phyloP scores from a whole-genome alignment of 345 rosid genomes.

The Passiflora organensis region DNA sequence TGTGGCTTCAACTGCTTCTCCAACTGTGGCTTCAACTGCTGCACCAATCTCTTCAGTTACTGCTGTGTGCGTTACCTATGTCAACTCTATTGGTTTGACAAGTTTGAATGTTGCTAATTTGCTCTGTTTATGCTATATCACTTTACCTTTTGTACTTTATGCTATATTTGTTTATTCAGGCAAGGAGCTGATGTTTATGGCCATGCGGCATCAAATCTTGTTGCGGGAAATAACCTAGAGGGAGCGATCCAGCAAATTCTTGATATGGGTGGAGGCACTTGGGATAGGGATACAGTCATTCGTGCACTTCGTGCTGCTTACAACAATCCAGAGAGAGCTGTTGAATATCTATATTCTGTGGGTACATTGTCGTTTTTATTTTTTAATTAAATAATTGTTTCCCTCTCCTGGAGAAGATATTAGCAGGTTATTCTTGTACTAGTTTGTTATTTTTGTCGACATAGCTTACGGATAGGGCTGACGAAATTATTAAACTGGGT shows the following conservation, averaged over 20 bases:
- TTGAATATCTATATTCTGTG: constrained; percentile 89
- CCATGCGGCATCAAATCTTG: constrained; percentile 83
- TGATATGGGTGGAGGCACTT: constrained; percentile 93
- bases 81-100: background rate
- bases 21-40: constrained; percentile 11
- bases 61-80: constrained; percentile 10
- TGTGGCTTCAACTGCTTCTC: constrained; percentile 10
- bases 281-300: constrained; percentile 84
- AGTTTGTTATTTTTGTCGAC: background rate
- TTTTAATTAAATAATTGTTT: background rate
- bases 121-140: background rate
- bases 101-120: background rate
- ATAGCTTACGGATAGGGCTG: background rate
- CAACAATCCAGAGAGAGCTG: constrained; percentile 96
- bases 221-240: constrained; percentile 77
- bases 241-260: constrained; percentile 82
- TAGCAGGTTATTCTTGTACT: background rate
- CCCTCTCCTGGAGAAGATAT: background rate
- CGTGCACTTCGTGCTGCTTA: constrained; percentile 92
- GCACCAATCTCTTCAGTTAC: constrained; percentile 7
- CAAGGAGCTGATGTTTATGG: constrained; percentile 50
- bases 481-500: background rate
- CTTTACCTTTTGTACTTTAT: background rate
- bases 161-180: constrained; percentile 1
- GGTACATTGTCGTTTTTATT: constrained; percentile 18